A percentile compares a stretch with the other conserved stretches of the same genome.
These are phyloP conservation scores for Solanum hybrid DNA, from an alignment of 305 asterid genomes.

Conservation along the genomic window DNA sequence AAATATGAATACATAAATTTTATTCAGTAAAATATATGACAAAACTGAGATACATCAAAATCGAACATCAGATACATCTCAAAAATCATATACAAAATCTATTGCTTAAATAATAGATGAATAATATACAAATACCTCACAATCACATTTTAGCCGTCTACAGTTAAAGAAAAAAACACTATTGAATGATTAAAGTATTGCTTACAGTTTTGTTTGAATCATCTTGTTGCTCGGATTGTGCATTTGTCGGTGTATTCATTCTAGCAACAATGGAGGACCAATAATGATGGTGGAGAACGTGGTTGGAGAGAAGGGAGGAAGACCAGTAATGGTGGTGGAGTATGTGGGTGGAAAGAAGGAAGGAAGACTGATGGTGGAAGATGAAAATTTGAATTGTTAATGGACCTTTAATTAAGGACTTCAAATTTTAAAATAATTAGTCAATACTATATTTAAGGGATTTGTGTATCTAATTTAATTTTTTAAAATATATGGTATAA, in stretches of 20 bases:
- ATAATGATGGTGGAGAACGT: background rate
- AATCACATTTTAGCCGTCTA: too few relatives aligned
- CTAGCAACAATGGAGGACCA: background rate
- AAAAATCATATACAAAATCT: too few relatives aligned
- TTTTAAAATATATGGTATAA: too few relatives aligned
- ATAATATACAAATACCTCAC: too few relatives aligned
- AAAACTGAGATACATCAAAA: background rate
- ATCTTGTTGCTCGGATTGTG: background rate
- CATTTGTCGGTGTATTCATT: background rate
- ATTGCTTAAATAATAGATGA: background rate
- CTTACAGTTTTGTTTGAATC: background rate
- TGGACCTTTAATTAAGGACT: background rate
- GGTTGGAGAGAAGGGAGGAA: background rate
- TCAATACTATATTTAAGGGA: background rate
- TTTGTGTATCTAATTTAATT: too few relatives aligned
- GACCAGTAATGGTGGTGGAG: background rate
- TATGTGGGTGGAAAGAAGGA: background rate
- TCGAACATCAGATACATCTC: background rate
- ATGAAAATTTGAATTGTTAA: too few relatives aligned
- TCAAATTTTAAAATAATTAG: too few relatives aligned
- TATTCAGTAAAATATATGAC: too few relatives aligned
- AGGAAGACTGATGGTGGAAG: background rate
- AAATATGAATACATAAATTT: too few relatives aligned
- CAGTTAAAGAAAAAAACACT: too few relatives aligned
- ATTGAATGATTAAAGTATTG: too few relatives aligned